phyloP scores from a whole-genome alignment of 441 rosid genomes.

The Gossypium aridum region DNA sequence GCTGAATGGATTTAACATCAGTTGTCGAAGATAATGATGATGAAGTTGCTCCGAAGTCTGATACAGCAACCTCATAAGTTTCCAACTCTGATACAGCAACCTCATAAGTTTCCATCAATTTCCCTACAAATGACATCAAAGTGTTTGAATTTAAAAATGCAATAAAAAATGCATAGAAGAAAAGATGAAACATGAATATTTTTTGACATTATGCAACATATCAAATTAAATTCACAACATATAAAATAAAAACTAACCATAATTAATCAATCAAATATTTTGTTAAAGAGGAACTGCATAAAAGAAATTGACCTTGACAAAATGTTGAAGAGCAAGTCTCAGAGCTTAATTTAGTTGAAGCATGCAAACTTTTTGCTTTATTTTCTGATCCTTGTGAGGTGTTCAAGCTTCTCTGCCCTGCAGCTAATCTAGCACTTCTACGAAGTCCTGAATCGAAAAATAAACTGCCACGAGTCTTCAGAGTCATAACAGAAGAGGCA shows the following conservation, averaged over 20 bases:
- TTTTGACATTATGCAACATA: not conserved
- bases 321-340: constrained; percentile 27
- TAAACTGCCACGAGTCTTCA: constrained; percentile 36
- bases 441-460: constrained; percentile 38
- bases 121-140: constrained; percentile 11
- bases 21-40: constrained; percentile 28
- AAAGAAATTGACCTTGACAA: constrained; percentile 29
- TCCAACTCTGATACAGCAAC: constrained; percentile 8
- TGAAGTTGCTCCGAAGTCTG: constrained; percentile 19
- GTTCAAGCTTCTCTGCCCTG: constrained; percentile 31
- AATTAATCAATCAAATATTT: not conserved
- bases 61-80: constrained; percentile 10
- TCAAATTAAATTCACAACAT: not conserved
- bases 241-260: not conserved
- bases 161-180: not conserved
- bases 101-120: constrained; percentile 10
- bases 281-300: not conserved
- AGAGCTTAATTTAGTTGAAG: constrained; percentile 33
- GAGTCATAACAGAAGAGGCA: constrained; percentile 13
- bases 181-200: not conserved
- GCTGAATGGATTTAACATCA: constrained; percentile 31
- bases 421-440: constrained; percentile 54
- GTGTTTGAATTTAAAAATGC: not conserved
- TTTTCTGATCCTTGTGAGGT: constrained; percentile 25
- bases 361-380: constrained; percentile 27